Evolutionary conservation across 176 grass and related monocot species (phyloP), one percentile per base, ranked within the genome.

Genomic region (Ensete glaucum): DNA sequence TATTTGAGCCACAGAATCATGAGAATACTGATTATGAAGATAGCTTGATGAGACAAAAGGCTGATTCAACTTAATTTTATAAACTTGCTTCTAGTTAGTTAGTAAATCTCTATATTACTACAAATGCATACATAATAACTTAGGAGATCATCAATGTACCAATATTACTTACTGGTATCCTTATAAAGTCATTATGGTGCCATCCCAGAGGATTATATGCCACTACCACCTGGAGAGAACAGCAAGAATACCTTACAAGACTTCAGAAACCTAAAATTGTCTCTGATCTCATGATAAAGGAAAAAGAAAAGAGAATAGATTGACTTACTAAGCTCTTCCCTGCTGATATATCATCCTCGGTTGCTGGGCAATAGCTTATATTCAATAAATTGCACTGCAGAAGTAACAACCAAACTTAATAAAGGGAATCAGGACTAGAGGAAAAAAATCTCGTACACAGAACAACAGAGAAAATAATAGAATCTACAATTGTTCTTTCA

Each of bases 281-380:
- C 51, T 51, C 43, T 51, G 17, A 48, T 16, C 26, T 67, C 25
- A 43, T 12, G 6, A 67, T 9, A 52, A 21, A 23, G 20, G 9
- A 21, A 22, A 75, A 73, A 57, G 53, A 72, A 81, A 72, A 56
- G 54, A 54, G 70, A n/a, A 77, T 7, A 78, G 67, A 48, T 49
- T 17, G 75, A 88, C 79, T 73, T 86, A 96, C 93, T 77, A 96
- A 90, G 66, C 54, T 83, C 78, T 85, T 88, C 48, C 53, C 74
- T 49, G 60, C 72, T 72, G 83, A 86, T 82, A 88, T 86, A 67
- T 76, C 74, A 83, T 92, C 51, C 78, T 96, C 93, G 17, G 89
- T 92, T 81, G 89, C 54, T 85, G 89, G 93, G 51, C 93, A 96
- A 83, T 96, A 92, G 85, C 93, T 96, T 86, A 96, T 90, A 86